phyloP scores from a whole-genome alignment of 2,329 filamentous ascomycete genomes.

The Xylariaceae sp. region DNA sequence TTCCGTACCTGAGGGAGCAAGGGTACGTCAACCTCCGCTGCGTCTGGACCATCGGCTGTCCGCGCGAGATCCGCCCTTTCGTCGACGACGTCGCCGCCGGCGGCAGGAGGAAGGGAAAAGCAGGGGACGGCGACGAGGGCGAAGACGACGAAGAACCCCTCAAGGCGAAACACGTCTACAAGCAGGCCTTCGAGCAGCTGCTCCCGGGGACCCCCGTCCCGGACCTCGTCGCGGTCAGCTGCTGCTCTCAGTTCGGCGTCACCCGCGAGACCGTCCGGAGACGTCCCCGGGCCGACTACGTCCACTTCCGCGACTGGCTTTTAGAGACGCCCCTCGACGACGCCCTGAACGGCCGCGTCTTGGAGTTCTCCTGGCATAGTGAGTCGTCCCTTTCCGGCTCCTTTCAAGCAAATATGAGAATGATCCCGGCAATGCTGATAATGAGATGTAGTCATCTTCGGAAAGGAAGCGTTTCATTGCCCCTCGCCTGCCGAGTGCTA shows the following conservation, averaged over 20 bases:
- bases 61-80: constrained; percentile 43
- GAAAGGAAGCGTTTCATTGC: constrained; percentile 53
- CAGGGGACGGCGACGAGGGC: constrained; percentile 32
- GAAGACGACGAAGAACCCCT: constrained; percentile 31
- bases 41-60: constrained; percentile 53
- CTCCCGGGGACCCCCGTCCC: constrained; percentile 41
- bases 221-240: constrained; percentile 48
- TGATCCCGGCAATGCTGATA: constrained; percentile 29
- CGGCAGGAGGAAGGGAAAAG: no score
- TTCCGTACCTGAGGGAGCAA: constrained; percentile 44
- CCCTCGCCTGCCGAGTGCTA: constrained; percentile 58
- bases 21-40: constrained; percentile 60
- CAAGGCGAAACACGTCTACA: constrained; percentile 39
- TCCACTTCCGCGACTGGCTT: constrained; percentile 54
- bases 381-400: constrained; percentile 31
- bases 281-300: constrained; percentile 48
- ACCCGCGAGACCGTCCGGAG: constrained; percentile 45
- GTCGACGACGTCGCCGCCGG: no score
- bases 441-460: constrained; percentile 55
- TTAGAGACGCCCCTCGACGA: constrained; percentile 50
- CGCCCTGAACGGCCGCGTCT: constrained; percentile 51
- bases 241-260: constrained; percentile 62
- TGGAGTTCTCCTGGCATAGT: constrained; percentile 63
- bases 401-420: background rate
- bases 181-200: constrained; percentile 38